Percentiles rank a stretch among this genome's conserved stretches.
Evolutionary conservation across 2,329 filamentous ascomycete species (phyloP).

Genomic region (Hypoxylon sp.): DNA sequence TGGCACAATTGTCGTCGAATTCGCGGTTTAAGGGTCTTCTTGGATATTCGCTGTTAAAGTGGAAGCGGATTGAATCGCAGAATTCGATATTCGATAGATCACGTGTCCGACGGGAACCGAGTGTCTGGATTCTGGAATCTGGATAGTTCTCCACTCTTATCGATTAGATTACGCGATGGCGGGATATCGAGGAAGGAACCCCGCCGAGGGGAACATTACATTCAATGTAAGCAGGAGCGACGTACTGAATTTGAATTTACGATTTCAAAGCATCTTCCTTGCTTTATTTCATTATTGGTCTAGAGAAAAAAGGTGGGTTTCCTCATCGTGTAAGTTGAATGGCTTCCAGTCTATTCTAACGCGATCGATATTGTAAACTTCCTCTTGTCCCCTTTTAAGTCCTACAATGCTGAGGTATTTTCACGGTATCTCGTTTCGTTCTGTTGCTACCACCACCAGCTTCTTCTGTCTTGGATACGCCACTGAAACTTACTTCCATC

Average conservation of each 20-base stretch:
- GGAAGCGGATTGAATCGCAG: constrained; percentile 16
- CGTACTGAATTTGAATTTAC: too few relatives aligned
- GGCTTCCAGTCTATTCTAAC: constrained; percentile 24
- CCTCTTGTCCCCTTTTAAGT: constrained; percentile 10
- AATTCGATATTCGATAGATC: constrained; percentile 29
- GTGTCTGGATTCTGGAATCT: not conserved
- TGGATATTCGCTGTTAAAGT: constrained; percentile 2
- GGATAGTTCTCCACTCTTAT: constrained; percentile 15
- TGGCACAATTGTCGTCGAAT: constrained; percentile 25
- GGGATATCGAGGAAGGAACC: not conserved
- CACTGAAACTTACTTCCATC: constrained; percentile 41
- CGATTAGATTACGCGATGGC: constrained; percentile 14
- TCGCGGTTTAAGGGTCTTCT: constrained; percentile 18
- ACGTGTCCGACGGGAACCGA: constrained; percentile 22
- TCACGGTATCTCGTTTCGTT: constrained; percentile 39
- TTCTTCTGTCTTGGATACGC: constrained; percentile 38
- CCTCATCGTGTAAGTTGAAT: constrained; percentile 42
- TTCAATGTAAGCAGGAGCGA: too few relatives aligned
- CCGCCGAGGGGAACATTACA: constrained; percentile 11
- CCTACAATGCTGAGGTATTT: constrained; percentile 42
- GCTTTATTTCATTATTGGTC: constrained; percentile 37
- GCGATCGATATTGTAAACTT: constrained; percentile 20
- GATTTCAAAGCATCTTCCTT: constrained; percentile 52
- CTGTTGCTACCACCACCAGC: constrained; percentile 37
- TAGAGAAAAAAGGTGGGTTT: constrained; percentile 27